phyloP scores from a whole-genome alignment of 2,329 filamentous ascomycete genomes.

The Alternaria arborescens region DNA sequence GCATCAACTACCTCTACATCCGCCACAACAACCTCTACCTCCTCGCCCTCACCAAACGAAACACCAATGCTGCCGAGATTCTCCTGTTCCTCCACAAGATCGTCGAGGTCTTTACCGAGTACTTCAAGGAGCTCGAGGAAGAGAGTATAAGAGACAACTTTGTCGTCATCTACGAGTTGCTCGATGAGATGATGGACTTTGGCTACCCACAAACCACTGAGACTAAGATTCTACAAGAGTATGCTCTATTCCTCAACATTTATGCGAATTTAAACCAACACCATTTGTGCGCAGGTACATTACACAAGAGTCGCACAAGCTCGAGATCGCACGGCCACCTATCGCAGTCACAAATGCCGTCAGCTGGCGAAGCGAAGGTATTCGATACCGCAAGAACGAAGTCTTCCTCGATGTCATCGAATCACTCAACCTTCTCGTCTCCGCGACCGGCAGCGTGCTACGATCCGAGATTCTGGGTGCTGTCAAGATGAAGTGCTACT shows the following conservation, averaged over 20 bases:
- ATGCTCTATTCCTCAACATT: conserved; percentile 29
- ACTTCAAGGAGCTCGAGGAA: conserved; percentile 99
- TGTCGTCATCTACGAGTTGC: conserved; percentile 96
- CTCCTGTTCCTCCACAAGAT: conserved; percentile 97
- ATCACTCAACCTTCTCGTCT: conserved; percentile 93
- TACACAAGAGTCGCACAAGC: conserved; percentile 98
- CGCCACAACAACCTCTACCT: conserved; percentile 99
- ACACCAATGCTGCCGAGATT: conserved; percentile 98
- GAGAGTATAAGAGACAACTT: conserved; percentile 99
- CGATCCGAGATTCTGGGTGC: conserved; percentile 96
- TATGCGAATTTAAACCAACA: not conserved
- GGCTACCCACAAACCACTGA: conserved; percentile 99
- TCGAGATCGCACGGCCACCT: conserved; percentile 92
- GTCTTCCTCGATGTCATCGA: conserved; percentile 98
- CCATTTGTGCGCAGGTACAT: conserved; percentile 70
- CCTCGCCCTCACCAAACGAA: conserved; percentile 95
- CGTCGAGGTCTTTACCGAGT: conserved; percentile 98
- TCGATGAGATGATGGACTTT: conserved; percentile 99
- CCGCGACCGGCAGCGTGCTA: conserved; percentile 91
- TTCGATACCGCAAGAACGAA: conserved; percentile 98
- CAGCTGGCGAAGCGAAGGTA: conserved; percentile 97
- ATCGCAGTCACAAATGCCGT: conserved; percentile 99
- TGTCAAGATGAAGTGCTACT: conserved; percentile 99
- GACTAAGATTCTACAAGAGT: conserved; percentile 96
- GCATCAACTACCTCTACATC: conserved; percentile 99